Evolutionary conservation across 139 green algal species (phyloP).

Genomic region (Chlorella sp.): DNA sequence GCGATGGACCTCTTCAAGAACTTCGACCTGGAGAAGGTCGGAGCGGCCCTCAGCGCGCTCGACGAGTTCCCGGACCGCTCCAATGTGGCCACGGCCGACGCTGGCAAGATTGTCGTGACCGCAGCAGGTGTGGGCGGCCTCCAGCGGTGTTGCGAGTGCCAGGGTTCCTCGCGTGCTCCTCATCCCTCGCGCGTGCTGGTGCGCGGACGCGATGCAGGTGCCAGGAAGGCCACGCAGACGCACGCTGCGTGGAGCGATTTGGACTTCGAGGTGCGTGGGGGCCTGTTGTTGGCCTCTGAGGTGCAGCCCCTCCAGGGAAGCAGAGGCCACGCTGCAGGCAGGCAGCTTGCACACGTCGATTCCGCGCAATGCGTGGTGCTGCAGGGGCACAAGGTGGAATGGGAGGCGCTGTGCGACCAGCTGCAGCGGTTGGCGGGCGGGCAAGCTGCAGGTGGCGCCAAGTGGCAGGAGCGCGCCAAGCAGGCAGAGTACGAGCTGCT

Average conservation of each 20-base stretch:
- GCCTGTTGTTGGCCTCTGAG: neutral
- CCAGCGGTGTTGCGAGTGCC: neutral
- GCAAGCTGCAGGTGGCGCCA: neutral
- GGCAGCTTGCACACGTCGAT: neutral
- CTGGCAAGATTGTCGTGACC: slow-evolving; percentile 9
- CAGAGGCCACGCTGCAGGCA: neutral
- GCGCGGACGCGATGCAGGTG: neutral
- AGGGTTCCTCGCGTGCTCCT: neutral
- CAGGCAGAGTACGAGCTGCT: slow-evolving; percentile 29
- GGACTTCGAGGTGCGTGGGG: slow-evolving; percentile 24
- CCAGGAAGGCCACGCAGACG: neutral
- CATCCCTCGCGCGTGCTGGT: neutral
- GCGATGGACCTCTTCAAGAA: slow-evolving; percentile 27
- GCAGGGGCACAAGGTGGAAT: slow-evolving; percentile 25
- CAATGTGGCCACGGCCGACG: slow-evolving; percentile 1
- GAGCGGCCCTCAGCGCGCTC: slow-evolving; percentile 4
- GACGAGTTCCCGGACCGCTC: slow-evolving; percentile 30
- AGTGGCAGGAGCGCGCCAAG: slow-evolving; percentile 29
- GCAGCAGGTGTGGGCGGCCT: slow-evolving; percentile 1
- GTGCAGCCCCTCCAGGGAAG: neutral
- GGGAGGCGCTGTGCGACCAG: slow-evolving; percentile 15
- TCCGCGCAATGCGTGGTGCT: neutral
- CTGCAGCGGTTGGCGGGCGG: slow-evolving; percentile 11
- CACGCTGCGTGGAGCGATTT: slow-evolving; percentile 18
- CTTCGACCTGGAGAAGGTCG: slow-evolving; percentile 25